Evolutionary conservation across 306 rosid genomes (phyloP).

Genomic region (Psophocarpus tetragonolobus): DNA sequence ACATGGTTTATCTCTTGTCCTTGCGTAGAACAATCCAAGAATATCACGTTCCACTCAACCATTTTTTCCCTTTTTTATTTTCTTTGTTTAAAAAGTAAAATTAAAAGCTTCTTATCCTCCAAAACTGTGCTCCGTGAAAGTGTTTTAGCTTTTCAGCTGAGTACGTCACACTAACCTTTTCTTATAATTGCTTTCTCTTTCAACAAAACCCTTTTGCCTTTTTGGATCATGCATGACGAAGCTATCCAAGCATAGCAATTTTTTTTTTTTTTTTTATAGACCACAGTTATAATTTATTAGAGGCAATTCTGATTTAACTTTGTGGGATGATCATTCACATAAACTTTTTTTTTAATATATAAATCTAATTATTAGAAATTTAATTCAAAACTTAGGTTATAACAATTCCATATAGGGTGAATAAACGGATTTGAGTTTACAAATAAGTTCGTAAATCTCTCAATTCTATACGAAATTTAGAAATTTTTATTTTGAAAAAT

Average conservation of each 20-base stretch:
- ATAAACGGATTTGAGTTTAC: too few species aligned
- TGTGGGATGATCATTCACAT: too few species aligned
- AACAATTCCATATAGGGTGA: too few species aligned
- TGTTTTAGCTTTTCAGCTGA: constrained; percentile 41
- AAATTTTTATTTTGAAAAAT: too few species aligned
- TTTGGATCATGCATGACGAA: constrained; percentile 46
- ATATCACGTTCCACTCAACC: background rate
- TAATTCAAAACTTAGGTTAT: too few species aligned
- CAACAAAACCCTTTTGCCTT: constrained; percentile 16
- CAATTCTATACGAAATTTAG: too few species aligned
- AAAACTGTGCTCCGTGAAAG: constrained; percentile 34
- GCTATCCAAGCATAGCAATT: background rate
- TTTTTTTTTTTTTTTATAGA: too few species aligned
- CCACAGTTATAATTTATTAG: too few species aligned
- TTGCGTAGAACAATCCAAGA: background rate
- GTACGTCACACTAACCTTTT: constrained; percentile 49
- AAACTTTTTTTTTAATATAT: too few species aligned
- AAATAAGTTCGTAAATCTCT: too few species aligned
- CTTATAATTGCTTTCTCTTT: constrained; percentile 29
- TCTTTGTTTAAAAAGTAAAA: background rate
- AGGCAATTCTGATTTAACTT: too few species aligned
- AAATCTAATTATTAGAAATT: too few species aligned
- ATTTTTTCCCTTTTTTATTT: background rate
- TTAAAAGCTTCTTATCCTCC: constrained; percentile 1
- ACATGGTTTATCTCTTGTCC: constrained; percentile 8